phyloP scores from a whole-genome alignment of 371 early-diverging fungal genomes.

The Actinomucor elegans region DNA sequence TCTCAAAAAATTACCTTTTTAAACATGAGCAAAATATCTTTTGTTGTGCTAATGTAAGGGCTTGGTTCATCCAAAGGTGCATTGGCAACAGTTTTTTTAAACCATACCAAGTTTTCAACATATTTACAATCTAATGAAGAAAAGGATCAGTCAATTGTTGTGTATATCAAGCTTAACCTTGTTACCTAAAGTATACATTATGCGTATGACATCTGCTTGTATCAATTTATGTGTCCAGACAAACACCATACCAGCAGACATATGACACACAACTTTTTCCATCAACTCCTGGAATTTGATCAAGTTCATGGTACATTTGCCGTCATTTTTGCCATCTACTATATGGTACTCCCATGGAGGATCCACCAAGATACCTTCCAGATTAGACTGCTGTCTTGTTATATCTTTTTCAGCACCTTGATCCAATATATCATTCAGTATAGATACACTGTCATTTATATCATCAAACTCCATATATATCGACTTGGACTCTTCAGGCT shows the following conservation, averaged over 20 bases:
- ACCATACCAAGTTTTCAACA: slow-evolving; percentile 71
- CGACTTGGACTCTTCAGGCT: background rate
- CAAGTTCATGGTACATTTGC: slow-evolving; percentile 41
- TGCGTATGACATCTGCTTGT: slow-evolving; percentile 57
- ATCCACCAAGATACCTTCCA: slow-evolving; percentile 63
- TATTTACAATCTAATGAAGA: slow-evolving; percentile 57
- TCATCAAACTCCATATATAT: slow-evolving; percentile 12
- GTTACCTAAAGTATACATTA: slow-evolving; percentile 59
- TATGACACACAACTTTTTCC: slow-evolving; percentile 42
- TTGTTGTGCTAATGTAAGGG: slow-evolving; percentile 22
- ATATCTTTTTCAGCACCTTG: too few species aligned
- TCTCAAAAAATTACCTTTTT: too few species aligned
- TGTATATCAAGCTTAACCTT: too few species aligned
- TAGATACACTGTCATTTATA: slow-evolving; percentile 28
- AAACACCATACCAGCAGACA: slow-evolving; percentile 61
- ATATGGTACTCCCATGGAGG: slow-evolving; percentile 67
- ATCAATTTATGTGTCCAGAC: slow-evolving; percentile 65
- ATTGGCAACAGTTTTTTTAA: slow-evolving; percentile 59
- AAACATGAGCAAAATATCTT: slow-evolving; percentile 58
- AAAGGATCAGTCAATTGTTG: too few species aligned
- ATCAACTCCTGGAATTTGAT: slow-evolving; percentile 38
- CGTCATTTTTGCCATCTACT: slow-evolving; percentile 56
- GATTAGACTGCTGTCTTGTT: slow-evolving; percentile 3
- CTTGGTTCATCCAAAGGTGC: slow-evolving; percentile 44
- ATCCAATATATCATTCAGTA: slow-evolving; percentile 21